Evolutionary conservation across 495 filamentous ascomycete genomes (phyloP).

Genomic region (Neurospora sp.): DNA sequence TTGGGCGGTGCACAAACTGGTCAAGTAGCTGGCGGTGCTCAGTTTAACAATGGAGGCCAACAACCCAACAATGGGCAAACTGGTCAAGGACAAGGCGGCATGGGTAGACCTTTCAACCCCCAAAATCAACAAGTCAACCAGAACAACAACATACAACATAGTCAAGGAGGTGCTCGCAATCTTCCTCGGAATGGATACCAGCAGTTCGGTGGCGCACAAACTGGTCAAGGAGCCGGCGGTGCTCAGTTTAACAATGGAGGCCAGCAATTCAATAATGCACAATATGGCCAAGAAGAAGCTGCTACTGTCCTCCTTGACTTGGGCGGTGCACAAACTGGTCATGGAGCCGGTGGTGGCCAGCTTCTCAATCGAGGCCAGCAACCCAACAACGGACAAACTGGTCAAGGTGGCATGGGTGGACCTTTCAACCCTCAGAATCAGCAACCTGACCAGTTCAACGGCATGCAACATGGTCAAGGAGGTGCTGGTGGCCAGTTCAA

Average conservation of each 20-base stretch:
- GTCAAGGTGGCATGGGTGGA: not conserved
- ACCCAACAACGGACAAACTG: not conserved
- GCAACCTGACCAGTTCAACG: not conserved
- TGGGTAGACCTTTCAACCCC: not conserved
- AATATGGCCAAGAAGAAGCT: not conserved
- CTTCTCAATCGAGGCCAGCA: not conserved
- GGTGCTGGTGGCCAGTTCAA: not conserved
- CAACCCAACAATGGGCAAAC: not conserved
- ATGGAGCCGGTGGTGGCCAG: not conserved
- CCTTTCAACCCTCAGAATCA: not conserved
- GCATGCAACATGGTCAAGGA: not conserved
- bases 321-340: not conserved
- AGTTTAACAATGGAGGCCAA: not conserved
- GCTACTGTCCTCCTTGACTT: not conserved
- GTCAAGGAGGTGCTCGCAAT: not conserved
- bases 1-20: not conserved
- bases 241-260: not conserved
- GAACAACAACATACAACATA: no score
- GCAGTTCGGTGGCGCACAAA: not conserved
- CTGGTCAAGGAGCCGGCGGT: not conserved
- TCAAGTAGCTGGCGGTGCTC: not conserved
- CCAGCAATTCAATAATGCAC: not conserved
- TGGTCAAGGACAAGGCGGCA: not conserved
- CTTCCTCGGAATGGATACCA: not conserved
- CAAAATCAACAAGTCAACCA: no score